These are phyloP conservation scores for Apiospora malaysiana DNA, from an alignment of 2,329 filamentous ascomycete genomes.

Conservation along the genomic window DNA sequence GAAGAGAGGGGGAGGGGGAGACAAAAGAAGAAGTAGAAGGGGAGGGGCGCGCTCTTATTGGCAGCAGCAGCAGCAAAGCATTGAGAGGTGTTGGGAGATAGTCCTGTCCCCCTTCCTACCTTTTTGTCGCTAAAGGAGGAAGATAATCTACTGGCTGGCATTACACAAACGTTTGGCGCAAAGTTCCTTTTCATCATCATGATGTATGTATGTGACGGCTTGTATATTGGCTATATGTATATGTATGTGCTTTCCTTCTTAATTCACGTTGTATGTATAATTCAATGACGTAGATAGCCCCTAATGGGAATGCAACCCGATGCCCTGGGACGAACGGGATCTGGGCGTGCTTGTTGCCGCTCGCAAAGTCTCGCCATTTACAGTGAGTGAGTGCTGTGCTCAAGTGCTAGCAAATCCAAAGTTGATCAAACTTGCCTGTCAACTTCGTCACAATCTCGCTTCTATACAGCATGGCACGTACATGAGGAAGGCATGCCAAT, in stretches of 20 bases:
- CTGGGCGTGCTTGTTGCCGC: too few relatives aligned
- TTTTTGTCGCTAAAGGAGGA: background rate
- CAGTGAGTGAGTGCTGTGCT: too few relatives aligned
- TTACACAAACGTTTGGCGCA: background rate
- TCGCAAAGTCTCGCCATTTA: background rate
- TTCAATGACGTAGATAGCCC: background rate
- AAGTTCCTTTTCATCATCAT: background rate
- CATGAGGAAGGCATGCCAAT: background rate
- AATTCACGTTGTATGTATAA: background rate
- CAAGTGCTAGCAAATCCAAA: background rate
- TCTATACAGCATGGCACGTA: background rate
- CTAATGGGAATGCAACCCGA: too few relatives aligned
- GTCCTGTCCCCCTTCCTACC: background rate
- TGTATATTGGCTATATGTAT: background rate
- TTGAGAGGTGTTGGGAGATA: background rate
- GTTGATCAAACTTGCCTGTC: background rate
- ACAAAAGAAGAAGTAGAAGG: background rate
- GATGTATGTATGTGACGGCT: background rate
- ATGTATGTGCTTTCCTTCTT: background rate
- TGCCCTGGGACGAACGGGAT: too few relatives aligned
- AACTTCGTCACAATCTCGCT: background rate
- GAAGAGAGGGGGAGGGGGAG: background rate
- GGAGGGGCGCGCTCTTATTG: background rate
- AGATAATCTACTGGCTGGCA: constrained; percentile 9
- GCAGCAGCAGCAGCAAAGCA: background rate